phyloP scores from a whole-genome alignment of 2,329 filamentous ascomycete genomes.

The Plenodomus tracheiphilus region DNA sequence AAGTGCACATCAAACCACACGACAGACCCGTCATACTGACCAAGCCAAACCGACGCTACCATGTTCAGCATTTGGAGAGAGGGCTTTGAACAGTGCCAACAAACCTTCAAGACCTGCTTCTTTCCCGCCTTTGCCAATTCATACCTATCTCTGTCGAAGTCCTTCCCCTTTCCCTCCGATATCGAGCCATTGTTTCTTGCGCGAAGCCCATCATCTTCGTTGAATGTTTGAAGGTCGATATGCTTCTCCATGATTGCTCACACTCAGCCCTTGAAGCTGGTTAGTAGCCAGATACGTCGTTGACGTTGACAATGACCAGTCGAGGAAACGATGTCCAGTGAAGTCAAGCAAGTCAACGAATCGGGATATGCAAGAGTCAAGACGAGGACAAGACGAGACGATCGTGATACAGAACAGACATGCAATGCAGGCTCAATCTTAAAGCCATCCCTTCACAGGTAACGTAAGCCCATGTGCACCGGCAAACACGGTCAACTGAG shows the following conservation, averaged over 20 bases:
- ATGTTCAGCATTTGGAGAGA: conserved; percentile 7
- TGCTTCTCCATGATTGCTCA: conserved; percentile 34
- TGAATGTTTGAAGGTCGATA: conserved; percentile 30
- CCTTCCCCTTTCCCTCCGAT: conserved; percentile 28
- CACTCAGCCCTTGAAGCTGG: not conserved
- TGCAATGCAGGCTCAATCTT: conserved; percentile 41
- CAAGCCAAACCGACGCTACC: conserved; percentile 42
- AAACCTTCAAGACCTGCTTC: conserved; percentile 41
- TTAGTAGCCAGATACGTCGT: not conserved
- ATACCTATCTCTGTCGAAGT: conserved; percentile 39
- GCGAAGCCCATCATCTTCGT: conserved; percentile 27
- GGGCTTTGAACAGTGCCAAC: not conserved
- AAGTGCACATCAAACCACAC: conserved; percentile 44
- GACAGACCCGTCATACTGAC: conserved; percentile 44
- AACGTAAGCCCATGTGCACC: conserved; percentile 38
- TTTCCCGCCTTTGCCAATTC: conserved; percentile 42
- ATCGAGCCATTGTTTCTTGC: conserved; percentile 24
- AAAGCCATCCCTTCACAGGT: conserved; percentile 35
- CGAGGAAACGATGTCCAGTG: conserved; percentile 6
- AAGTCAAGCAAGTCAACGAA: conserved; percentile 14
- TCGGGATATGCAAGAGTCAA: conserved; percentile 13
- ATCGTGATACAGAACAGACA: conserved; percentile 36
- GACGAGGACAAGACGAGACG: conserved; percentile 16
- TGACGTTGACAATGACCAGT: conserved; percentile 2
- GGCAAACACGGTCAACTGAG: conserved; percentile 25